These are phyloP conservation scores for Tuber umbilicatum DNA, from an alignment of 495 filamentous ascomycete genomes.

Conservation along the genomic window DNA sequence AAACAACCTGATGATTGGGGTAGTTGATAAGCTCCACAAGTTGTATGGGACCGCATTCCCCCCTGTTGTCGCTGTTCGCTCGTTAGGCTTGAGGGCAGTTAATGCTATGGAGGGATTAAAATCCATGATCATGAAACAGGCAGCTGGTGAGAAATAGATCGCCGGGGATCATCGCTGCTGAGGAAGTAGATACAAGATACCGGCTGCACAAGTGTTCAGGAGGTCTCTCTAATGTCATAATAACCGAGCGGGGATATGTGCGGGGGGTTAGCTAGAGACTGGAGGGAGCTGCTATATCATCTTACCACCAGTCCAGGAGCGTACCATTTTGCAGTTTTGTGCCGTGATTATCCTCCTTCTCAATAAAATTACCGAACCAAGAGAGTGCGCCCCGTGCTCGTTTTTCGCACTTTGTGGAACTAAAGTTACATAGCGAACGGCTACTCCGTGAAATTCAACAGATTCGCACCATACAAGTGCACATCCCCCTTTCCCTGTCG, in stretches of 20 bases:
- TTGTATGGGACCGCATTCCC: constrained; percentile 70
- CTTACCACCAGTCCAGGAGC: background rate
- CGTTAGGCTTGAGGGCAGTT: constrained; percentile 67
- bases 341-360: background rate
- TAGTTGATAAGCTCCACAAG: constrained; percentile 90
- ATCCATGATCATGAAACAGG: constrained; percentile 78
- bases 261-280: background rate
- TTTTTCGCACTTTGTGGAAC: background rate
- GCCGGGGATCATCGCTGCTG: background rate
- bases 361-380: no score
- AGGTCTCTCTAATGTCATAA: background rate
- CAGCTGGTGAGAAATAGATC: constrained; percentile 53
- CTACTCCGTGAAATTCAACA: background rate
- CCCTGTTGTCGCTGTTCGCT: constrained; percentile 66
- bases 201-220: background rate
- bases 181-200: background rate
- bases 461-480: background rate
- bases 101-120: constrained; percentile 74
- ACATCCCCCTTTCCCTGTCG: background rate
- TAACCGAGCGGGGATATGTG: background rate
- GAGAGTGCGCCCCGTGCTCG: no score
- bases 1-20: constrained; percentile 80
- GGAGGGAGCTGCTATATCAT: background rate
- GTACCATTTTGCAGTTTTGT: background rate
- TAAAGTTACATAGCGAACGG: background rate